These are phyloP conservation scores for Orychophragmus violaceus DNA, from an alignment of 345 rosid genomes.

Conservation along the genomic window DNA sequence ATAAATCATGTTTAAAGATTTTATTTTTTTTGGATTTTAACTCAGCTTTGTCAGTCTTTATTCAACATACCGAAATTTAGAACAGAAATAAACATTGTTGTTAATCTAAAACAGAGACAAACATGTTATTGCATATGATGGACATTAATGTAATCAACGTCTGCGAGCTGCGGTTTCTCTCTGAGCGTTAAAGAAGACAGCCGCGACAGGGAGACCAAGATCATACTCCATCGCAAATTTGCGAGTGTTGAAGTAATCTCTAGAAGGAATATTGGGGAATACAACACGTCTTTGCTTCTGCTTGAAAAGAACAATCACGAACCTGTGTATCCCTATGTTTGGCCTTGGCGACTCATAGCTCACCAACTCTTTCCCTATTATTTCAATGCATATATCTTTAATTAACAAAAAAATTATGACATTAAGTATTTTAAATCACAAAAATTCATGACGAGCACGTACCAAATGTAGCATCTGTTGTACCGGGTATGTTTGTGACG, in stretches of 20 bases:
- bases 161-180: conserved; percentile 63
- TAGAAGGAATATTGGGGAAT: conserved; percentile 34
- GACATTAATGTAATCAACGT: conserved; percentile 30
- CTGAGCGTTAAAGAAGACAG: conserved; percentile 68
- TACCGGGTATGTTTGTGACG: conserved; percentile 61
- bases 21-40: background rate
- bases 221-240: conserved; percentile 44
- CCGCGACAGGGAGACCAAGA: conserved; percentile 68
- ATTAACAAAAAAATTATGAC: no score
- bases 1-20: background rate
- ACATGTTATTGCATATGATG: background rate
- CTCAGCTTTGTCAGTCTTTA: background rate
- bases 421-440: background rate
- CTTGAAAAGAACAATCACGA: conserved; percentile 53
- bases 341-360: conserved; percentile 61
- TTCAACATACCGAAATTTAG: conserved; percentile 2
- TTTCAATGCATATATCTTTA: background rate
- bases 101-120: background rate
- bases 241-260: conserved; percentile 52
- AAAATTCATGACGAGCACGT: conserved; percentile 9
- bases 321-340: conserved; percentile 59
- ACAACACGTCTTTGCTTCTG: conserved; percentile 45
- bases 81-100: conserved; percentile 4
- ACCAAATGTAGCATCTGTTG: conserved; percentile 68
- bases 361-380: conserved; percentile 52